Percentiles rank a stretch among this genome's conserved stretches.
phyloP scores from a whole-genome alignment of 179 eudicot species.

The Dionaea muscipula region DNA sequence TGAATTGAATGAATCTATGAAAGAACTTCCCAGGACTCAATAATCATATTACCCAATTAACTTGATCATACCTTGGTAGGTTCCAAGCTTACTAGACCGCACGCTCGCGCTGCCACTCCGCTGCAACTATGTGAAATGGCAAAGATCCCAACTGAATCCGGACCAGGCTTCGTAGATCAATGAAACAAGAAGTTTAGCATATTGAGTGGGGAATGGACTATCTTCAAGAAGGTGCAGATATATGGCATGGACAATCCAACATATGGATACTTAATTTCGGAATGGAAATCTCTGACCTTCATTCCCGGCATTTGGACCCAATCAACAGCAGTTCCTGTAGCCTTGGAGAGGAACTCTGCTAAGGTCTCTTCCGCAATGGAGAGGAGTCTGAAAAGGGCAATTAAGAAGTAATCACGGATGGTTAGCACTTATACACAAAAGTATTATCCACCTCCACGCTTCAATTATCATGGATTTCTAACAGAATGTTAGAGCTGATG shows the following conservation, averaged over 20 bases:
- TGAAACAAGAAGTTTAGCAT: background rate
- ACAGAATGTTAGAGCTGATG: background rate
- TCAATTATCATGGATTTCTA: background rate
- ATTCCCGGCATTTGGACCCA: conserved; percentile 99
- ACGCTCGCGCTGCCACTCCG: conserved; percentile 99
- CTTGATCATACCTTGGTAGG: conserved; percentile 59
- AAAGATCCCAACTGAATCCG: conserved; percentile 99
- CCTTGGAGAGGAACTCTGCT: conserved; percentile 99
- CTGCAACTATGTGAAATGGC: conserved; percentile 83
- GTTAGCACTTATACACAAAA: background rate
- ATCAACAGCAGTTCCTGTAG: conserved; percentile 99
- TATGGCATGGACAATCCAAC: no score
- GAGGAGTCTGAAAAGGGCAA: conserved; percentile 48
- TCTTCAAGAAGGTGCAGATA: no score
- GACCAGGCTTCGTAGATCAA: conserved; percentile 76
- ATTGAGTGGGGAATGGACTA: background rate
- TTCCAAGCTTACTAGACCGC: conserved; percentile 93
- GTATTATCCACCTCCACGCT: background rate
- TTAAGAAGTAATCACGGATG: background rate
- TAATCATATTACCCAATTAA: background rate
- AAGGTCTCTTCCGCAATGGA: conserved; percentile 93
- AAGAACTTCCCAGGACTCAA: background rate
- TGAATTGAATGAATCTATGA: background rate
- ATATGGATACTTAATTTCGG: background rate
- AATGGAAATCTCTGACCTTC: conserved; percentile 45